phyloP scores from a whole-genome alignment of 208 protist species.

The Wallacemonas sp. region DNA sequence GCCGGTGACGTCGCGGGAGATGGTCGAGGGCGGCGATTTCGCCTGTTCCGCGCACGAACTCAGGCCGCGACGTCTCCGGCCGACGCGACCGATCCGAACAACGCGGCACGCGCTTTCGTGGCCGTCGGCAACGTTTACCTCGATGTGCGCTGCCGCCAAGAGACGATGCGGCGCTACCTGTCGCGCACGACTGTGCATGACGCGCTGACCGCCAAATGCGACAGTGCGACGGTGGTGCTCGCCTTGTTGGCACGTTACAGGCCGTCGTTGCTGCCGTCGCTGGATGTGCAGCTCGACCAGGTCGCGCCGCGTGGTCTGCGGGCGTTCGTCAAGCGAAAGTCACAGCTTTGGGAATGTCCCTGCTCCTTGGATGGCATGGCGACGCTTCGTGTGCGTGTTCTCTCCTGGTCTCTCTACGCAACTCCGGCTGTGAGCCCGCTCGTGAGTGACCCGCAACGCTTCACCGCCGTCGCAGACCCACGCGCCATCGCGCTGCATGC shows the following conservation, averaged over 20 bases:
- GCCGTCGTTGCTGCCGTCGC: constrained; percentile 4
- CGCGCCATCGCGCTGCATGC: neutral
- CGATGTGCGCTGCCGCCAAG: neutral
- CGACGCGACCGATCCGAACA: neutral
- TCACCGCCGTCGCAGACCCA: constrained; percentile 1
- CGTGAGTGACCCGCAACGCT: neutral
- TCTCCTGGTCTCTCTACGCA: constrained; percentile 1
- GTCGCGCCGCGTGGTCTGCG: neutral
- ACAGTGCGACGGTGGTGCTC: neutral
- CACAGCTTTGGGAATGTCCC: neutral
- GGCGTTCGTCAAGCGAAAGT: neutral
- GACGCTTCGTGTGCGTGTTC: neutral
- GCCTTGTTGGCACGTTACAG: neutral
- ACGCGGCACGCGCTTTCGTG: neutral
- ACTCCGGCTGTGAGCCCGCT: neutral
- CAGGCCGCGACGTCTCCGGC: neutral
- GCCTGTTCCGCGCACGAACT: neutral
- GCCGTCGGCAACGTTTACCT: neutral
- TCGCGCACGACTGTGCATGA: neutral
- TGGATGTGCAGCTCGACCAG: constrained; percentile 13
- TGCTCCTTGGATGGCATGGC: neutral
- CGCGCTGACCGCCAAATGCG: neutral
- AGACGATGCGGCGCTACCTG: neutral
- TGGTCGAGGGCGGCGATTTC: too few species aligned
- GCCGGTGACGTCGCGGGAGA: too few species aligned